Conservation (phyloP, 257 asterid species). For the Fraxinus pennsylvanica region DNA sequence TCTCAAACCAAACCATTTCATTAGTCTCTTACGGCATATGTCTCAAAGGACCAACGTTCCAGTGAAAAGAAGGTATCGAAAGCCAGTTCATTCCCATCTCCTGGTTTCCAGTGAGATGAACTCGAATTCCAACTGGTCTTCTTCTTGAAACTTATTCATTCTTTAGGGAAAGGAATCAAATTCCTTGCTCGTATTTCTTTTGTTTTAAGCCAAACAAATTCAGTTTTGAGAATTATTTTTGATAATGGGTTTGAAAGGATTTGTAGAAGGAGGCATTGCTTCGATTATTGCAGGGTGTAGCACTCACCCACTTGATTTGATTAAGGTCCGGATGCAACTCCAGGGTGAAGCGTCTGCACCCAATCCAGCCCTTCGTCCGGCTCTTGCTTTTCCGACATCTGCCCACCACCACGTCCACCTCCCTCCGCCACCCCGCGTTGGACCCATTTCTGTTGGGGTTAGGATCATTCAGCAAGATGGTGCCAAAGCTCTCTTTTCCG, state of each 20-base stretch:
- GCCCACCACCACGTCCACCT: conserved; percentile 30
- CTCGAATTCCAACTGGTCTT: conserved; percentile 65
- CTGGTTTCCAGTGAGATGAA: conserved; percentile 94
- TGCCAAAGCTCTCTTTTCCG: conserved; percentile 66
- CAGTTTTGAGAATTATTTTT: neutral
- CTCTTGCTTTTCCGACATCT: conserved; percentile 50
- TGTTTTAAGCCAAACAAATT: neutral
- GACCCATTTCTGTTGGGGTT: conserved; percentile 65
- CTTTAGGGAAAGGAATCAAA: conserved; percentile 16
- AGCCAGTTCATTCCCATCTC: conserved; percentile 91
- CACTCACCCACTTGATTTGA: conserved; percentile 80
- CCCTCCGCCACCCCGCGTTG: conserved; percentile 53
- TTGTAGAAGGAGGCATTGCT: conserved; percentile 91
- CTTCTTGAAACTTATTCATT: neutral
- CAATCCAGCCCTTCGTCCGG: conserved; percentile 53
- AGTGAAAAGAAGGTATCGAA: no score
- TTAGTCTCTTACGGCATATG: conserved; percentile 44
- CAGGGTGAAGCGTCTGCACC: conserved; percentile 57
- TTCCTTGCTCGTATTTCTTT: neutral
- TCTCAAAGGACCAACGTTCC: conserved; percentile 86
- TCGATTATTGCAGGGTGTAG: conserved; percentile 85
- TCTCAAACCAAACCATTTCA: neutral
- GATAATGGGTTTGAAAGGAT: conserved; percentile 78
- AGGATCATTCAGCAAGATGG: conserved; percentile 77
- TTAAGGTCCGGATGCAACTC: conserved; percentile 86